A percentile compares a stretch with the other conserved stretches of the same genome.
phyloP scores from a whole-genome alignment of 805 yeast species.

The Suhomyces sp. region DNA sequence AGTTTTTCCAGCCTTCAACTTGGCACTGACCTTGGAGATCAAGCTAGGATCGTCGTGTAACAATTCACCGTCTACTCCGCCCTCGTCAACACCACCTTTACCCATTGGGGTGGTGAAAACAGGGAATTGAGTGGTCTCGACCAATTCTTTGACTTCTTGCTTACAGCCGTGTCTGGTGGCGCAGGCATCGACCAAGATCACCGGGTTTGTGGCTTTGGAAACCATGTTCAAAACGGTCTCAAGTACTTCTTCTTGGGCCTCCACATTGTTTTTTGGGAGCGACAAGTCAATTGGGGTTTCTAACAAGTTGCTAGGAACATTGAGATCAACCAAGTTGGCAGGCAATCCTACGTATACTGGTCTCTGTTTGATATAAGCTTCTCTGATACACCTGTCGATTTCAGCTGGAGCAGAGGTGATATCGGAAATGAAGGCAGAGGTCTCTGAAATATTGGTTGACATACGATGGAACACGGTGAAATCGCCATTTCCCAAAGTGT shows the following conservation, averaged over 20 bases:
- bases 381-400: slow-evolving; percentile 71
- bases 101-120: slow-evolving; percentile 90
- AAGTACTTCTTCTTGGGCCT: slow-evolving; percentile 37
- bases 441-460: slow-evolving; percentile 69
- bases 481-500: slow-evolving; percentile 81
- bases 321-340: slow-evolving; percentile 70
- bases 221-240: slow-evolving; percentile 48
- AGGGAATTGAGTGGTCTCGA: slow-evolving; percentile 70
- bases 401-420: slow-evolving; percentile 62
- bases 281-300: slow-evolving; percentile 63
- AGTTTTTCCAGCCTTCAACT: slow-evolving; percentile 16
- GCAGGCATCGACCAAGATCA: slow-evolving; percentile 83
- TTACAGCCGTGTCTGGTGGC: slow-evolving; percentile 72
- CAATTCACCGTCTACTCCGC: slow-evolving; percentile 30
- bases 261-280: slow-evolving; percentile 43
- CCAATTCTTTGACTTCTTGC: slow-evolving; percentile 60
- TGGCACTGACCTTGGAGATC: slow-evolving; percentile 19
- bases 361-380: slow-evolving; percentile 68
- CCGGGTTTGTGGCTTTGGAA: slow-evolving; percentile 59
- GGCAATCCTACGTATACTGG: slow-evolving; percentile 84
- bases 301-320: slow-evolving; percentile 55
- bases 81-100: slow-evolving; percentile 73
- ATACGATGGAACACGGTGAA: slow-evolving; percentile 76
- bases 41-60: slow-evolving; percentile 24
- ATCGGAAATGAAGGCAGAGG: slow-evolving; percentile 63